Evolutionary conservation across 805 yeast species (phyloP).

Genomic region (Candida khao-thaluensis): DNA sequence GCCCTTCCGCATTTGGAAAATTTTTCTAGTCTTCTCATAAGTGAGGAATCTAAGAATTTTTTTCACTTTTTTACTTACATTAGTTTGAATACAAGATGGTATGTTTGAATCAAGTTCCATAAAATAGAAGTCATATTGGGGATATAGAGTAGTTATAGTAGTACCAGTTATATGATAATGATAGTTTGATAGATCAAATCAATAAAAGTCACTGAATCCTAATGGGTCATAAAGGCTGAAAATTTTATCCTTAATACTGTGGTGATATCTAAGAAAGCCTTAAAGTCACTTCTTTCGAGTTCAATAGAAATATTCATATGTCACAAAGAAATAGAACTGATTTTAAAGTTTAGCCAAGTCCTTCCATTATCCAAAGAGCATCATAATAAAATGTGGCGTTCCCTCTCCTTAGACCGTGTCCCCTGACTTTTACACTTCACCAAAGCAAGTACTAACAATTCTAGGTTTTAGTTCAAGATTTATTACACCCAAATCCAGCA

Average conservation of each 20-base stretch:
- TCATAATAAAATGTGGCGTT: constrained; percentile 3
- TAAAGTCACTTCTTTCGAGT: too few relatives aligned
- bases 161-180: neutral
- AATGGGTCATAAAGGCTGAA: neutral
- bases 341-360: too few relatives aligned
- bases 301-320: too few relatives aligned
- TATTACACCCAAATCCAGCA: constrained; percentile 96
- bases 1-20: constrained; percentile 6
- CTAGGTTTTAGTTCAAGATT: constrained; percentile 98
- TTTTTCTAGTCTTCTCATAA: constrained; percentile 11
- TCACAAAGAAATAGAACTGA: too few relatives aligned
- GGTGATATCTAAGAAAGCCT: too few relatives aligned
- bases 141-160: neutral
- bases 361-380: too few relatives aligned
- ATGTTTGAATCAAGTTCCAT: constrained; percentile 6
- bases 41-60: constrained; percentile 6
- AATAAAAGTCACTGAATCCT: too few relatives aligned
- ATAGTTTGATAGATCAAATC: neutral
- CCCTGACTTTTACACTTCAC: too few relatives aligned
- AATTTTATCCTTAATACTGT: too few relatives aligned
- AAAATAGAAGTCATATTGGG: neutral
- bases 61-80: constrained; percentile 7
- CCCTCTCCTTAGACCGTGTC: too few relatives aligned
- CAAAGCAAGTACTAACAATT: constrained; percentile 21
- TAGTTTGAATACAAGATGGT: constrained; percentile 14